Evolutionary conservation across 2,329 filamentous ascomycete species (phyloP).

Genomic region (Sclerotinia glacialis): DNA sequence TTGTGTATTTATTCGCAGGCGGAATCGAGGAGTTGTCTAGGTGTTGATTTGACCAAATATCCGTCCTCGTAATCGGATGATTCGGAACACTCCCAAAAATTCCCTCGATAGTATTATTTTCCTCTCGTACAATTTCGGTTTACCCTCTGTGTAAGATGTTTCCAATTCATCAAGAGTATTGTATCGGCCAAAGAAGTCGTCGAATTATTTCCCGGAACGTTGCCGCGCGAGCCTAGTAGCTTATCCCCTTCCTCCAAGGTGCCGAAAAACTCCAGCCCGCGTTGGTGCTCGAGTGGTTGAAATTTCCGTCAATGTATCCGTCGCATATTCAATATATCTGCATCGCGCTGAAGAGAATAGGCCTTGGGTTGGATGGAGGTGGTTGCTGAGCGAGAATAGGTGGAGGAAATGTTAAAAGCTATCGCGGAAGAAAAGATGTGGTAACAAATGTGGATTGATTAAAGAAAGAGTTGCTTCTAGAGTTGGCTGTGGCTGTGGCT

Average conservation of each 20-base stretch:
- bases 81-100: neutral
- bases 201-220: neutral
- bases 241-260: neutral
- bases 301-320: neutral
- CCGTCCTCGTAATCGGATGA: neutral
- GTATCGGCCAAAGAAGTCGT: neutral
- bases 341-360: neutral
- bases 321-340: slow-evolving; percentile 3
- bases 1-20: neutral
- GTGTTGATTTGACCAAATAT: slow-evolving; percentile 11
- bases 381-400: neutral
- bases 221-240: slow-evolving; percentile 4
- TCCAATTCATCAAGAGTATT: slow-evolving; percentile 3
- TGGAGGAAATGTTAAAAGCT: neutral
- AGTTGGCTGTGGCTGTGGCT: neutral
- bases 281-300: slow-evolving; percentile 3
- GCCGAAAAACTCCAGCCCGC: neutral
- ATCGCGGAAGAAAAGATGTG: slow-evolving; percentile 10
- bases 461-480: neutral
- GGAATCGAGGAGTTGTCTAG: slow-evolving; percentile 7
- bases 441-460: slow-evolving; percentile 7
- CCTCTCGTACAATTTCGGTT: neutral
- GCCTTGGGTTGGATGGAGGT: neutral
- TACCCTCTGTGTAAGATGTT: neutral
- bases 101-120: neutral